Conservation (phyloP, 169 alveolate genomes). For the Cryptosporidium muris region DNA sequence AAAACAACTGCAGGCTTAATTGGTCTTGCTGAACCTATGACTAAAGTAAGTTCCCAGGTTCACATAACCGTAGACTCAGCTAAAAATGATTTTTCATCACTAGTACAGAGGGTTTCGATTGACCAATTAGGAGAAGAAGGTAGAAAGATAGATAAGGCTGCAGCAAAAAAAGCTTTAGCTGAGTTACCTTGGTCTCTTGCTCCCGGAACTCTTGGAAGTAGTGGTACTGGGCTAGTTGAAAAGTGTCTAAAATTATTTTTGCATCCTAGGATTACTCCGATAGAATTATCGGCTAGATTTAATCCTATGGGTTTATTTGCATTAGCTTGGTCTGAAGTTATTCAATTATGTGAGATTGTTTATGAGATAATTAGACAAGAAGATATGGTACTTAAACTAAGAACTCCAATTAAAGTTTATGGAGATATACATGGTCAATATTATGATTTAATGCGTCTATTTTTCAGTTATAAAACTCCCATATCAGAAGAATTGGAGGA, state of each 20-base stretch:
- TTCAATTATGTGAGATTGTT: constrained; percentile 77
- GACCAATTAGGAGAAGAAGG: constrained; percentile 90
- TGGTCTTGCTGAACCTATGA: constrained; percentile 45
- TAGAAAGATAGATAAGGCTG: constrained; percentile 83
- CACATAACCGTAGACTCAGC: constrained; percentile 65
- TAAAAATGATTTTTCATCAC: constrained; percentile 83
- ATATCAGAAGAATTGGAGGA: constrained; percentile 85
- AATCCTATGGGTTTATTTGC: constrained; percentile 43
- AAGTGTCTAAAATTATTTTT: constrained; percentile 48
- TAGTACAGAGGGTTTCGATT: constrained; percentile 87
- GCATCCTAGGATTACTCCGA: constrained; percentile 61
- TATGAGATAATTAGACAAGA: constrained; percentile 87
- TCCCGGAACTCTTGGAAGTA: constrained; percentile 24
- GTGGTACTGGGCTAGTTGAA: constrained; percentile 54
- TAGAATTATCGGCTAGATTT: constrained; percentile 67
- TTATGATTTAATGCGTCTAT: constrained; percentile 96
- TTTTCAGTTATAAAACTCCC: constrained; percentile 86
- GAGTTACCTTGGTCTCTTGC: constrained; percentile 63
- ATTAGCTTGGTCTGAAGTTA: constrained; percentile 82
- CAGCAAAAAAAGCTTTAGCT: constrained; percentile 75
- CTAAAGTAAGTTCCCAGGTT: constrained; percentile 60
- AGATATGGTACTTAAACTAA: constrained; percentile 94
- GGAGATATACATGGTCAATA: constrained; percentile 99
- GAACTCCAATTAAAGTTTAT: constrained; percentile 96
- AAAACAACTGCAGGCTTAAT: constrained; percentile 67